Base-by-base conservation (phyloP, 2,329 filamentous ascomycete genomes). In the Alternaria sp. region DNA sequence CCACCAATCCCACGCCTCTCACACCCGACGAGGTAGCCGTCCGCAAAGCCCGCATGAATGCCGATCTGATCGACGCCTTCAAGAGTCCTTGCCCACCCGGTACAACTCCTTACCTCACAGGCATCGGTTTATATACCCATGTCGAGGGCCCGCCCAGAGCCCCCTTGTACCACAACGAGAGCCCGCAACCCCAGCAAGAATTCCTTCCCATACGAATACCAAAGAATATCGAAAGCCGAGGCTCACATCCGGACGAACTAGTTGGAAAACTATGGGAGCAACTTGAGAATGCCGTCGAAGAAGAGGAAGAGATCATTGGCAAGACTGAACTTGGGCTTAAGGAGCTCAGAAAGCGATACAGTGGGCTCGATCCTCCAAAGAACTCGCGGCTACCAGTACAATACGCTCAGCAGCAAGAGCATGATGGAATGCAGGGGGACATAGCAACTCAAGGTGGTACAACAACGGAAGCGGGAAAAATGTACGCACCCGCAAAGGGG, bases 91-190 rank as follows among this genome's bases (percentile, higher is more conserved):
- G 26, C 21, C 21, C 37, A 0, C 34, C 58, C 3, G 36, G 54
- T 14, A 44, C 28, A 5, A 53, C 57, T 3, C 58, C 62, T 2
- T 58, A 61, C 4, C 42, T 70, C 9, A 58, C 61, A 54, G 71
- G 72, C 10, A 63, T 71, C 10, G 72, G 71, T 5, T 42, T 69
- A 6, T 76, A 71, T 39, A 74, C 71, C 2, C 71, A 75, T 29
- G 52, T 69, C 6, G 59, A 60, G 29, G 44, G 56, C 11, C 45
- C 62, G 10, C 29, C 13, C 17, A 34, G 29, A 8, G 11, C 31
- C 14, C 14, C 26, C 5, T 3, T 14, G 3, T 33, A 24, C 5
- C 37, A 52, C 2, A 37, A 51, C 5, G 34, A 45, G 14, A 36
- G n/a, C 10, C 23, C 37, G 2, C 23, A 51, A 17, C 39, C 9